Percentiles rank a stretch among this genome's conserved stretches.
phyloP scores from a whole-genome alignment of 768 basidiomycete genomes.

The Chalciporus chontae region DNA sequence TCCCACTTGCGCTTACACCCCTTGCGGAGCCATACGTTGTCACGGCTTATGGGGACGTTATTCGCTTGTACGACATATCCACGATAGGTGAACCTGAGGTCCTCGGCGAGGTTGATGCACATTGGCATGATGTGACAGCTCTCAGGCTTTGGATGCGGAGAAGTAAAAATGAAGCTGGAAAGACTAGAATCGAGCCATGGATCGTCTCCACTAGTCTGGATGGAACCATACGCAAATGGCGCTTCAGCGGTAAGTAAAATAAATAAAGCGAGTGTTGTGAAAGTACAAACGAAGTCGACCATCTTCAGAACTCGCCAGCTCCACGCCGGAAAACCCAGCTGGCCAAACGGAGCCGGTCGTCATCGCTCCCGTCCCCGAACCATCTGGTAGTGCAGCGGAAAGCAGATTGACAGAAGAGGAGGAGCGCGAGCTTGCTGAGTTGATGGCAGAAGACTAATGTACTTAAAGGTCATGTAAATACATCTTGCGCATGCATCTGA shows the following conservation, averaged over 20 bases:
- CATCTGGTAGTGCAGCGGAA: constrained; percentile 28
- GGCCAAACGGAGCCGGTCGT: constrained; percentile 15
- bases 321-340: constrained; percentile 21
- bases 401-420: constrained; percentile 77
- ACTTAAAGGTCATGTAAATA: not conserved
- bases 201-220: constrained; percentile 83
- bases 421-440: constrained; percentile 81
- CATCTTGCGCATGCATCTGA: constrained; percentile 10
- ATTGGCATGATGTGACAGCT: constrained; percentile 85
- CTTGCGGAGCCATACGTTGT: constrained; percentile 73
- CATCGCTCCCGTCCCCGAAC: constrained; percentile 27
- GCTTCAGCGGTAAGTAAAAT: constrained; percentile 49
- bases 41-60: constrained; percentile 79
- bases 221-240: constrained; percentile 85
- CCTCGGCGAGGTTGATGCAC: constrained; percentile 74
- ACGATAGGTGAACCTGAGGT: constrained; percentile 63
- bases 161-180: constrained; percentile 41
- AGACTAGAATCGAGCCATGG: constrained; percentile 67
- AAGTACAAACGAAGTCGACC: not conserved
- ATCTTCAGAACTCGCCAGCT: constrained; percentile 24
- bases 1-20: constrained; percentile 61
- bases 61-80: constrained; percentile 79
- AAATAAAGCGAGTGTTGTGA: constrained; percentile 1
- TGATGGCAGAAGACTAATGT: constrained; percentile 45
- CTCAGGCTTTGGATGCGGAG: constrained; percentile 69